These are phyloP conservation scores for Dimocarpus longan DNA, from an alignment of 345 rosid genomes.

Conservation along the genomic window DNA sequence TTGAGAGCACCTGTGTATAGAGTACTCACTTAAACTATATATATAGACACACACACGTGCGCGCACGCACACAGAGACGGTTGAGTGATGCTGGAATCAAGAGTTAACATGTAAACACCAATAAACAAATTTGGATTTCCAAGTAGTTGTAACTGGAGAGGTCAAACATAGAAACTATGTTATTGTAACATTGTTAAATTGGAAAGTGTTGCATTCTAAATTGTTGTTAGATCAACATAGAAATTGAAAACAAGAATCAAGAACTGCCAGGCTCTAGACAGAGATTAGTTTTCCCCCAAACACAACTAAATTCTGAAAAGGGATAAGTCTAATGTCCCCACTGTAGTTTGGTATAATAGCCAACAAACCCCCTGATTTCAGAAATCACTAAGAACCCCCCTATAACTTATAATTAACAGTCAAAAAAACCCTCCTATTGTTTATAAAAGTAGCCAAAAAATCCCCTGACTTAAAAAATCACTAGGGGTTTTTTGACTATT, in stretches of 20 bases:
- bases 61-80: background rate
- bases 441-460: too few relatives aligned
- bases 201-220: background rate
- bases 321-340: too few relatives aligned
- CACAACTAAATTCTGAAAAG: background rate
- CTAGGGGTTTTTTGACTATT: too few relatives aligned
- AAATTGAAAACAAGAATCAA: background rate
- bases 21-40: background rate
- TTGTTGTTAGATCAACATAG: background rate
- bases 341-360: too few relatives aligned
- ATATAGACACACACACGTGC: too few relatives aligned
- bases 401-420: too few relatives aligned
- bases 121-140: background rate
- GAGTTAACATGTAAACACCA: background rate
- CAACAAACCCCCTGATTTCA: too few relatives aligned
- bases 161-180: background rate
- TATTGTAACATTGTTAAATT: background rate
- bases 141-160: background rate
- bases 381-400: too few relatives aligned
- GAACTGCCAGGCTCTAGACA: background rate
- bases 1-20: background rate
- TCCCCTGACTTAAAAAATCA: too few relatives aligned
- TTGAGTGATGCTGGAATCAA: background rate
- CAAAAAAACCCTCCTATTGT: too few relatives aligned
- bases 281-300: background rate